Base-by-base conservation (phyloP, 805 yeast genomes). In the Candida mattraensis region DNA sequence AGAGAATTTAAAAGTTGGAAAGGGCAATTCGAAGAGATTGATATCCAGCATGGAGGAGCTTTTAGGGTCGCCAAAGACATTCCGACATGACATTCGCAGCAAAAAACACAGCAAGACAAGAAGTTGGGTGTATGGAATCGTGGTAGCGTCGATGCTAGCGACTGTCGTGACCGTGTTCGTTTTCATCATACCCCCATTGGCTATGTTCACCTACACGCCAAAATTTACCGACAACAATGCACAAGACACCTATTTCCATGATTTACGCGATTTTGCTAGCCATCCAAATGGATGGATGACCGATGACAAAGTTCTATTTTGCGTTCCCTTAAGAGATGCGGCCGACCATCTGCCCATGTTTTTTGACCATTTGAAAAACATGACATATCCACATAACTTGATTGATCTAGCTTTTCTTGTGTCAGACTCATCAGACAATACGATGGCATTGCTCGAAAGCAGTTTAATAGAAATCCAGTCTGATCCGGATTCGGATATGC, bases 371-470 rank as follows among this genome's bases (percentile, higher is more conserved):
- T 67, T 76, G 76, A 56, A 54, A 39, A 75, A 76, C 56, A 63
- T 76, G 59, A 71, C 80, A 5, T 76, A 76, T 45, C 82, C 81
- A 11, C 82, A 76, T 50, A 55, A 67, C 42, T 57, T 74, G 44
- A 72, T 76, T 27, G 82, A 76, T 50, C 61, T 76, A 48, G 79
- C 96, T 14, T 91, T 91, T 54, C 63, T 91, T 53, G 95, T 91
- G 3, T 81, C 93, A 30, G 98, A 91, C 63, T 84, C 96, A 1
- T 78, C 83, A 15, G 98, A 89, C 62, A 80, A 84, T 53, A 91
- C 97, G 11, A 71, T 89, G 77, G 83, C 77, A 20, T 75, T 73
- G 31, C 65, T 89, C 47, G 64, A 76, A 52, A 60, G 63, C 18
- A 74, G 76, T 49, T 64, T 89, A 45, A 65, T 67, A 40, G 76